Percentiles rank a stretch among this genome's conserved stretches.
These are phyloP conservation scores for Geotrichum reessii DNA, from an alignment of 1,139 yeast genomes.

Conservation along the genomic window DNA sequence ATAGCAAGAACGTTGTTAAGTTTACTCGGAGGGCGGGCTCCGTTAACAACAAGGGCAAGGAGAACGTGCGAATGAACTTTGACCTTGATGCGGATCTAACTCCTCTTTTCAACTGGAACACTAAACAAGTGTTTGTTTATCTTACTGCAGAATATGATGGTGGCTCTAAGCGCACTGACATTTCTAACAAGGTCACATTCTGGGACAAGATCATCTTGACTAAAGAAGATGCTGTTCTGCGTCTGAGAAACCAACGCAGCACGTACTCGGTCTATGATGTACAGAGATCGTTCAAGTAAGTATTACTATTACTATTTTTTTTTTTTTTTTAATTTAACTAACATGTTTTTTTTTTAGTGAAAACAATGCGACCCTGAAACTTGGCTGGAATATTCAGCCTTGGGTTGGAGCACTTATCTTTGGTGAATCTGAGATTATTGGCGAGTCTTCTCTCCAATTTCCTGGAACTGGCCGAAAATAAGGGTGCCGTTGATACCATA, in stretches of 20 bases:
- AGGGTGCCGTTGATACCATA: neutral
- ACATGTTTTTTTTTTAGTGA: conserved; percentile 30
- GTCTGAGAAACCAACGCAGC: conserved; percentile 51
- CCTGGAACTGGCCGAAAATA: conserved; percentile 3
- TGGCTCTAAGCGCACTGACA: conserved; percentile 24
- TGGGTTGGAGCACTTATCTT: conserved; percentile 71
- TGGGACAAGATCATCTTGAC: conserved; percentile 81
- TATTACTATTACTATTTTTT: neutral
- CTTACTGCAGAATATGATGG: conserved; percentile 86
- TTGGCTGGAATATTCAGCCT: conserved; percentile 94
- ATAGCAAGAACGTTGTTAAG: conserved; percentile 36
- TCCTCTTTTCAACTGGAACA: conserved; percentile 90
- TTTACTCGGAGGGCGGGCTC: conserved; percentile 73
- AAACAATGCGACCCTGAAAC: conserved; percentile 60
- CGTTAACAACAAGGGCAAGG: conserved; percentile 63
- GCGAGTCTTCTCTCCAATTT: conserved; percentile 22
- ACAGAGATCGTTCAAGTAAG: conserved; percentile 50
- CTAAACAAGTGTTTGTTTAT: conserved; percentile 88
- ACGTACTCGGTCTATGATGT: conserved; percentile 90
- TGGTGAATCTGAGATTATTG: conserved; percentile 52
- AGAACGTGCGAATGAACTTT: conserved; percentile 65
- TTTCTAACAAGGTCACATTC: conserved; percentile 63
- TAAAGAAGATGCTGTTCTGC: conserved; percentile 53
- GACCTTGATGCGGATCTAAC: conserved; percentile 66
- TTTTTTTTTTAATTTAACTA: neutral